Evolutionary conservation across 129 eudicot species (phyloP), one percentile per base, ranked within the genome.

Genomic region (Flaveria robusta): DNA sequence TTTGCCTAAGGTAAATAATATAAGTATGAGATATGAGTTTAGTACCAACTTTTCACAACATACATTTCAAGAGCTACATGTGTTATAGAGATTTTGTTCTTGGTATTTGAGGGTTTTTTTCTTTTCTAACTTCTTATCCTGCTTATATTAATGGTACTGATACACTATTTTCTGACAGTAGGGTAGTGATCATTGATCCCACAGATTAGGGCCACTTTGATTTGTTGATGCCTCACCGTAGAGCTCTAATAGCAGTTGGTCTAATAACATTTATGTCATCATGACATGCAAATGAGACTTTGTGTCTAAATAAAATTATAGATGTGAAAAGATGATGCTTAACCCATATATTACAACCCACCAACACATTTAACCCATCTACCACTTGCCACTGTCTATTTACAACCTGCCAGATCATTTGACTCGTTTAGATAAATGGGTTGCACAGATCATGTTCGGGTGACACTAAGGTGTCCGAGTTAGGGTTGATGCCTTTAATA

Each of bases 1-100:
- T 69, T 65, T 82, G 86, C 90, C 85, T 7, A 83, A 88, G 90
- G 98, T 87, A 77, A 63, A 51, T 51, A 60, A 16, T 58, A 58
- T 26, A 49, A 49, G 20, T 47, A 42, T 15, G 49, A 42, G 39
- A 77, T 54, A 45, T 70, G 37, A 55, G 43, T 67, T 60, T 52
- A 24, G 10, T 68, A 41, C 68, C 69, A 69, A 23, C 66, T 75
- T 49, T 43, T 31, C 50, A 16, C 23, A 62, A 37, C 23, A 41
- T 60, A n/a, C 12, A 9, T 23, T 46, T 27, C 7, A 46, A 75
- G 27, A 54, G 22, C 42, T 23, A 42, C 55, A 41, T 41, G n/a
- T 50, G 39, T 34, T 34, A 34, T 34, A 34, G 39, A 34, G 39
- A 34, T 34, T 34, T 31, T 31, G 5, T 31, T 31, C 7, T 31